Percentiles rank a stretch among this genome's conserved stretches.
Evolutionary conservation across 345 rosid species (phyloP).

Genomic region (Moricandia arvensis): DNA sequence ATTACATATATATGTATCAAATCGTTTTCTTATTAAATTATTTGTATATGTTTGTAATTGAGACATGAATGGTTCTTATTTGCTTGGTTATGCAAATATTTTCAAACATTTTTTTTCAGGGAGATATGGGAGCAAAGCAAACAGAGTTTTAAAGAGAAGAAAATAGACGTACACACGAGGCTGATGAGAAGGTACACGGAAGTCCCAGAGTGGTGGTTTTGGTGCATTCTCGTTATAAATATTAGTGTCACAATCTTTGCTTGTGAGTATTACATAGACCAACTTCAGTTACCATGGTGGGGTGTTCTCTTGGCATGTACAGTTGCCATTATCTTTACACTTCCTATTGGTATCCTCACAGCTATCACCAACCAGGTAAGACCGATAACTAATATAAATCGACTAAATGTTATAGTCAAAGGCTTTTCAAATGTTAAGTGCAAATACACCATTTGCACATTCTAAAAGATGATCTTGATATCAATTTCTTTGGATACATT

Average conservation of each 20-base stretch:
- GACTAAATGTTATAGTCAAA: neutral
- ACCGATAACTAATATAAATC: neutral
- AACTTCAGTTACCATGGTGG: slow-evolving; percentile 99
- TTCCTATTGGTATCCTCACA: slow-evolving; percentile 91
- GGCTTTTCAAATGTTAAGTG: neutral
- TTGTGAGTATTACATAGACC: slow-evolving; percentile 80
- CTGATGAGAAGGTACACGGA: slow-evolving; percentile 75
- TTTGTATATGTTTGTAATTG: neutral
- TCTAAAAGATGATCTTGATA: neutral
- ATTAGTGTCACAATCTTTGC: slow-evolving; percentile 67
- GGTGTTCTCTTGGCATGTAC: slow-evolving; percentile 87
- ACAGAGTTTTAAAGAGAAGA: slow-evolving; percentile 64
- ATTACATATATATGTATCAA: neutral
- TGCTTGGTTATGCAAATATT: neutral
- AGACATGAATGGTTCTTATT: neutral
- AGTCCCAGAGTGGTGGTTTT: slow-evolving; percentile 97
- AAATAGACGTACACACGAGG: slow-evolving; percentile 69
- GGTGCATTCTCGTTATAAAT: slow-evolving; percentile 60
- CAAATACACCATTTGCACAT: neutral
- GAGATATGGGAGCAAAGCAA: slow-evolving; percentile 91
- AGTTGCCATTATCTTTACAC: slow-evolving; percentile 80
- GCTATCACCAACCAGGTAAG: slow-evolving; percentile 93
- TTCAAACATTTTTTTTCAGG: slow-evolving; percentile 26
- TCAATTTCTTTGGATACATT: neutral
- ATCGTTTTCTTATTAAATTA: neutral